Evolutionary conservation across 1,284 basidiomycete species (phyloP).

Genomic region (Gomphus sp.): DNA sequence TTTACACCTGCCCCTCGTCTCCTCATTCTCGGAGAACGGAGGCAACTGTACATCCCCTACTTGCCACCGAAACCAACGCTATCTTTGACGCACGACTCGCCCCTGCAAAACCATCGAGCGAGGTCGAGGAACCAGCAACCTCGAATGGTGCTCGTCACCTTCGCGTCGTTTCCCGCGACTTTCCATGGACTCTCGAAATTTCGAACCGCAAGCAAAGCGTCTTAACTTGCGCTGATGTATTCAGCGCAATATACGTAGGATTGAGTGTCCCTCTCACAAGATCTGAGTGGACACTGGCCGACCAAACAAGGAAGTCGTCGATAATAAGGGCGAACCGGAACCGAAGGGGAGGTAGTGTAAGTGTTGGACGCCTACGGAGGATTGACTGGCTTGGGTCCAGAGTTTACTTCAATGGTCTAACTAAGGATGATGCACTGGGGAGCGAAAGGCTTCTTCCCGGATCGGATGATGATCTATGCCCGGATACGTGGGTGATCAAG

Average conservation of each 20-base stretch:
- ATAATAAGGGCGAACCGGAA: constrained; percentile 28
- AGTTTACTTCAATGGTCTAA: constrained; percentile 48
- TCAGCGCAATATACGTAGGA: constrained; percentile 37
- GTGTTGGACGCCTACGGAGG: constrained; percentile 31
- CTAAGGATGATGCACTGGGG: constrained; percentile 44
- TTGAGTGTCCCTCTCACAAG: constrained; percentile 44
- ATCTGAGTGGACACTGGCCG: constrained; percentile 52
- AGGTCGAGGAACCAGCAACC: constrained; percentile 1
- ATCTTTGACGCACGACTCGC: constrained; percentile 6
- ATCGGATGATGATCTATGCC: constrained; percentile 15
- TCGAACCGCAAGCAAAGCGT: neutral
- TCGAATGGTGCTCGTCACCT: constrained; percentile 9
- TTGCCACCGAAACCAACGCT: constrained; percentile 3
- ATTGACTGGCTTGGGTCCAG: constrained; percentile 50
- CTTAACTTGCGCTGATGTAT: constrained; percentile 43
- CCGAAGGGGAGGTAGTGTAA: constrained; percentile 20
- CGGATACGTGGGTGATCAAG: constrained; percentile 31
- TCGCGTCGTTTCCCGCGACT: constrained; percentile 14
- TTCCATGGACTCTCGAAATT: constrained; percentile 16
- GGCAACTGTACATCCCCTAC: constrained; percentile 1
- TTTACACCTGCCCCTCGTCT: neutral
- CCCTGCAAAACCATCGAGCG: neutral
- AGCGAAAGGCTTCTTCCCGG: constrained; percentile 39
- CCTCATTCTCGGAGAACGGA: neutral
- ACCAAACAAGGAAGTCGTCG: constrained; percentile 24